Base-by-base conservation (phyloP, 345 rosid species). In the Reutealis trisperma region DNA sequence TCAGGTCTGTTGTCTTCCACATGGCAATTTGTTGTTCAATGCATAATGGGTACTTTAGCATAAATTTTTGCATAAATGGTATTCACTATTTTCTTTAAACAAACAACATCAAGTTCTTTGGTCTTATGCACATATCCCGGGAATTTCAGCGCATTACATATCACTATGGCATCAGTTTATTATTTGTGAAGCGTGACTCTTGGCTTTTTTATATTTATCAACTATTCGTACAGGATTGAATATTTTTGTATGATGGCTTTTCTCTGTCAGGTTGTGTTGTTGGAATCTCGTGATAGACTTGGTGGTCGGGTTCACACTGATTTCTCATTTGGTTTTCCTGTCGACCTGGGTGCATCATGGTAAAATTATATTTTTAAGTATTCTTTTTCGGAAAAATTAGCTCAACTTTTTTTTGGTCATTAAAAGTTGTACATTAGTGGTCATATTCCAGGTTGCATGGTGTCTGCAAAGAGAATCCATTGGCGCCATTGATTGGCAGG, bases 381-480 rank as follows among this genome's bases (percentile, higher is more conserved):
- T 24, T 44, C 15, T 47, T 9, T 1, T 44, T 7, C 8, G n/a
- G n/a, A 11, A 5, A 37, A 37, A 37, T 37, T 15, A 57, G 10
- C 25, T 10, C 19, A 19, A 9, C 42, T 49, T 2, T 22, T 22
- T 1, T 67, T 8, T 58, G 66, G 37, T 5, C 1, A 10, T n/a
- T 34, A 71, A 3, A 60, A 70, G 34, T 77, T 24, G n/a, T 73
- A 60, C 45, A 12, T 34, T 51, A 42, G 74, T 44, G 27, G 65
- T 86, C 14, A 49, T 79, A 41, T 63, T 70, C 42, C 84, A 96
- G 99, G 99, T 77, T 96, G 79, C 99, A 96, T 74, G 98, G 99
- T 18, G 99, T 96, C 44, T 90, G 96, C 75, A 84, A 91, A 77
- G 98, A 93, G 83, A 96, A 96, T 83, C 99, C 99, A 25, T 76